Conservation (phyloP, 164 flowering plant genomes). For the Brasenia schreberi region DNA sequence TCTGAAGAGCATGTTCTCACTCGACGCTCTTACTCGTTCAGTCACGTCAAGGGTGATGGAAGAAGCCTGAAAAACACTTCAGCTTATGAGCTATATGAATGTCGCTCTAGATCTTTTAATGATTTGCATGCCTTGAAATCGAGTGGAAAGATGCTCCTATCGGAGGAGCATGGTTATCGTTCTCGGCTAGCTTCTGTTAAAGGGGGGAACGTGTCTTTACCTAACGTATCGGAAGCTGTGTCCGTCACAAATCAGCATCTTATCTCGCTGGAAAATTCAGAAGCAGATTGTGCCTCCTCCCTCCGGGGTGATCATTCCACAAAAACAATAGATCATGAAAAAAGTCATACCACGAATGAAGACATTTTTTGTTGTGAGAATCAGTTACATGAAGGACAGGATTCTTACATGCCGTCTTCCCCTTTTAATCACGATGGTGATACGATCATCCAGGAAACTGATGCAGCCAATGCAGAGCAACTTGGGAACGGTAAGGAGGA, state of each 20-base stretch:
- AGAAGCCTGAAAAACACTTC: conserved; percentile 6
- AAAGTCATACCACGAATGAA: conserved; percentile 13
- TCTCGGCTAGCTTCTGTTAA: neutral
- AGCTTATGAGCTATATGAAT: conserved; percentile 4
- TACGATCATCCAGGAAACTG: neutral
- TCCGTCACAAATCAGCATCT: neutral
- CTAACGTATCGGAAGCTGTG: neutral
- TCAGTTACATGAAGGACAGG: conserved; percentile 29
- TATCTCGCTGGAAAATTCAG: neutral
- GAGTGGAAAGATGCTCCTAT: conserved; percentile 14
- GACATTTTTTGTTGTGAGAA: conserved; percentile 16
- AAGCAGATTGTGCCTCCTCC: conserved; percentile 7
- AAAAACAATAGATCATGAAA: conserved; percentile 6
- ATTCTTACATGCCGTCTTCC: conserved; percentile 19
- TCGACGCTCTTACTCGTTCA: neutral
- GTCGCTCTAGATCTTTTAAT: conserved; percentile 38
- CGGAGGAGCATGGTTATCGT: conserved; percentile 9
- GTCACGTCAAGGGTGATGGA: neutral
- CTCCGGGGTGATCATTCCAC: conserved; percentile 2
- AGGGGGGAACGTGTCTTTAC: conserved; percentile 1
- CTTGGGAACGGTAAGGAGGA: conserved; percentile 19
- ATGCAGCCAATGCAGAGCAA: conserved; percentile 6
- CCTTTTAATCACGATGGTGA: neutral
- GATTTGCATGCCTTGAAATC: conserved; percentile 26
- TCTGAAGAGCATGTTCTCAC: neutral